Evolutionary conservation across 805 yeast genomes (phyloP), one percentile per base, ranked within the genome.

Genomic region (Saitoella complicata): DNA sequence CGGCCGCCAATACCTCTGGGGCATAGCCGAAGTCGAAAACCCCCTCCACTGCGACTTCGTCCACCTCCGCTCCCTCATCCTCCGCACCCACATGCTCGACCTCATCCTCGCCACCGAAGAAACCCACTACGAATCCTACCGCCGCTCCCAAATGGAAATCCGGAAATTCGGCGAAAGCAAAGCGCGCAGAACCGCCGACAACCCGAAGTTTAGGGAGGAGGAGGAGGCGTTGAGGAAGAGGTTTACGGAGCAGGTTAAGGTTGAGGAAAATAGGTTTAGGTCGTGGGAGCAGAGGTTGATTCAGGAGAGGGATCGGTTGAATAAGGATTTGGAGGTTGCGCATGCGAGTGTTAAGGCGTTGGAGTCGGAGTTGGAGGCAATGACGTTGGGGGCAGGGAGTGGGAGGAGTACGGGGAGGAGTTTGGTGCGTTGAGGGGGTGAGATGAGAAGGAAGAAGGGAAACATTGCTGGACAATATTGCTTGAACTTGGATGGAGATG

Each of bases 221-320:
- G 98, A 91, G 65, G 91, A 84, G 61, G 80, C 87, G 33, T 71
- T 91, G 59, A 85, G 91, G 73, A 80, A 82, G 66, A 82, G 82
- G 63, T 91, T 91, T 66, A 88, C 97, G 7, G 96, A 87, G 63
- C 96, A 91, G 68, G 84, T 91, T 49, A 87, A 88, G 67, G 82
- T 82, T 41, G 98, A 91, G 67, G 98, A 91, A 59, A 93, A 85
- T 58, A 75, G 98, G 60, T 91, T 91, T 65, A 83, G 93, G 70
- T 95, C 88, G 69, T 91, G 99, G 98, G 96, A 87, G 67, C 83
- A 86, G 55, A 88, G 91, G 60, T 84, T 91, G 55, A 91, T 86
- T 53, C 85, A 84, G 55, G 96, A 91, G 68, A 81, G 95, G 67
- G 83, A 86, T 64, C 76, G 94, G 62, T 72, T 91, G 60, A 91